Percentiles rank a stretch among this genome's conserved stretches.
phyloP scores from a whole-genome alignment of 2,329 filamentous ascomycete species.

The Claviceps maximensis region DNA sequence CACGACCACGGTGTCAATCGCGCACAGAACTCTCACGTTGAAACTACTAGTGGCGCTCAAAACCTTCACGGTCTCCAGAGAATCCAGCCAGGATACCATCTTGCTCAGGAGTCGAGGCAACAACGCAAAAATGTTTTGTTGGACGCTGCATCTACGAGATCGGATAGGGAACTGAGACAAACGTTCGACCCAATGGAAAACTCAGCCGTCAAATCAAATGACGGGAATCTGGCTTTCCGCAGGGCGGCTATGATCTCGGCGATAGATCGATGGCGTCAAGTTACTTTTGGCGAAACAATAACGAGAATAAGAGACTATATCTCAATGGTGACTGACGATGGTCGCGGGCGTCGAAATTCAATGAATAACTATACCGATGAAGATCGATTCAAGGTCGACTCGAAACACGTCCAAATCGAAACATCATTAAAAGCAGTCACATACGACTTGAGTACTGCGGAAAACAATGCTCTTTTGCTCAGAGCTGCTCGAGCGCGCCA shows the following conservation, averaged over 20 bases:
- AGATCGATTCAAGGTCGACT: background rate
- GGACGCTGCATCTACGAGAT: background rate
- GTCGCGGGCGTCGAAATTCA: background rate
- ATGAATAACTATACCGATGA: background rate
- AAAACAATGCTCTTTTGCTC: constrained; percentile 18
- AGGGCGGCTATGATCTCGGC: constrained; percentile 7
- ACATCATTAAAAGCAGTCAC: background rate
- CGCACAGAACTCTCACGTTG: background rate
- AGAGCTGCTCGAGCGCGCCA: constrained; percentile 52
- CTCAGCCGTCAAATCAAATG: background rate
- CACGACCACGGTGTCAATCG: background rate
- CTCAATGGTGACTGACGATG: background rate
- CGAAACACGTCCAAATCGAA: background rate
- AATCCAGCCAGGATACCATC: background rate
- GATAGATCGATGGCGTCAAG: constrained; percentile 12
- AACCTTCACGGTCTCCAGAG: background rate
- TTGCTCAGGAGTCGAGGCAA: background rate
- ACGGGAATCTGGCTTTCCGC: background rate
- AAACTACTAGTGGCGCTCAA: background rate
- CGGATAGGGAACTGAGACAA: background rate
- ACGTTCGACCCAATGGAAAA: background rate
- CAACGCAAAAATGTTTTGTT: background rate
- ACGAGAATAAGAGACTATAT: background rate
- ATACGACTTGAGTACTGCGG: background rate
- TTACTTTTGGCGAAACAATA: background rate